Evolutionary conservation across 164 flowering plant species (phyloP), one percentile per base, ranked within the genome.

Genomic region (Akebia trifoliata): DNA sequence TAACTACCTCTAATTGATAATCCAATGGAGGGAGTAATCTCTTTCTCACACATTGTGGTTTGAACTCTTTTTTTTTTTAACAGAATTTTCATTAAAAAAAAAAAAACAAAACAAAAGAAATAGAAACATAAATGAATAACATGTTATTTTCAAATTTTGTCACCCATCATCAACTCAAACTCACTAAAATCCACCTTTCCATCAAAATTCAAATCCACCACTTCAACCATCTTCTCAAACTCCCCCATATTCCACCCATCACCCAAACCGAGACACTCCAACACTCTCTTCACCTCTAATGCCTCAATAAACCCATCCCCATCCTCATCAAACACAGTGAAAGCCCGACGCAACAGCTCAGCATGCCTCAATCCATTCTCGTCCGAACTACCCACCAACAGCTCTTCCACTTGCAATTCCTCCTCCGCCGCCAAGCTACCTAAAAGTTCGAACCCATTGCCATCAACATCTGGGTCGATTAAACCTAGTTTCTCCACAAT

Each of bases 131-230:
- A n/a, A n/a, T n/a, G n/a, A n/a, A n/a, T n/a, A n/a, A n/a, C n/a
- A n/a, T n/a, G n/a, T n/a, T n/a, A n/a, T 14, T 50, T 69, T 25
- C 67, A 65, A 56, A 59, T 49, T 46, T 65, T 63, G 35, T 50
- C 68, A 56, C 57, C 64, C 84, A 81, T 81, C 78, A 81, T 74
- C 44, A 69, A 46, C 20, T 77, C 73, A 68, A 84, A 80, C 59
- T 84, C 85, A 26, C 50, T 26, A 61, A 81, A 84, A 75, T 82
- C 86, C n/a, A 82, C 80, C 56, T 69, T 80, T 6, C 83, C 85
- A 59, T 84, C 85, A 8, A 72, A 67, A 57, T 80, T 80, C 68
- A 76, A 50, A 69, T 84, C 90, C 34, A 67, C 81, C 28, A 50
- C 74, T 43, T 55, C 57, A 50, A 84, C 68, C 90, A 84, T 84